A percentile compares a stretch with the other conserved stretches of the same genome.
These are phyloP conservation scores for Phytophthora pluvialis DNA, from an alignment of 352 stramenopile genomes.

Conservation along the genomic window DNA sequence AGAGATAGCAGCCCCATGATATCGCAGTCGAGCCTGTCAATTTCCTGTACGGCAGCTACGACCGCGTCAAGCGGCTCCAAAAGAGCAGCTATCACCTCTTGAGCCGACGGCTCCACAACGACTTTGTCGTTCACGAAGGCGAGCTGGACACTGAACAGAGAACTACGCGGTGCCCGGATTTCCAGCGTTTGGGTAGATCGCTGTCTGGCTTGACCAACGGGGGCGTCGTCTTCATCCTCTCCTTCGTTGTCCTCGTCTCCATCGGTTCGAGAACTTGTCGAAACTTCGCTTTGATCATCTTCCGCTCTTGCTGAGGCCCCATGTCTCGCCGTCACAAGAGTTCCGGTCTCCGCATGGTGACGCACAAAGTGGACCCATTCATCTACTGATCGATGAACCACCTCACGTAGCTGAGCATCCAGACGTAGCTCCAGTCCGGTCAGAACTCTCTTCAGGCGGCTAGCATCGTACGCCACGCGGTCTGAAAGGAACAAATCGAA, in stretches of 20 bases:
- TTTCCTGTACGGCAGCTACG: slow-evolving; percentile 71
- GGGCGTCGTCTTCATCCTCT: slow-evolving; percentile 17
- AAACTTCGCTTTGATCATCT: slow-evolving; percentile 1
- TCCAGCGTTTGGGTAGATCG: slow-evolving; percentile 5
- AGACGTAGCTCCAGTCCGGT: slow-evolving; percentile 89
- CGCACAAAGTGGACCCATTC: slow-evolving; percentile 74
- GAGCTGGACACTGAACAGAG: slow-evolving; percentile 88
- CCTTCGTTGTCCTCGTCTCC: not conserved
- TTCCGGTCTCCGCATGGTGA: slow-evolving; percentile 16
- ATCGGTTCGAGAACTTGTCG: slow-evolving; percentile 6
- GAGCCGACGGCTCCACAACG: slow-evolving; percentile 60
- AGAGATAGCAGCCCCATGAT: slow-evolving; percentile 91
- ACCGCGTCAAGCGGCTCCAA: slow-evolving; percentile 84
- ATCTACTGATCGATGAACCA: slow-evolving; percentile 61
- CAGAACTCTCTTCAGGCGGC: slow-evolving; percentile 78
- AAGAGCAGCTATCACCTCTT: slow-evolving; percentile 82
- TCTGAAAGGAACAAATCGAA: slow-evolving; percentile 94
- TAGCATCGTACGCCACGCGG: slow-evolving; percentile 50
- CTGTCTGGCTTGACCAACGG: slow-evolving; percentile 4
- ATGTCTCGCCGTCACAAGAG: not conserved
- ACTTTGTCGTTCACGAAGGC: slow-evolving; percentile 55
- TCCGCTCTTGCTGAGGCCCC: slow-evolving; percentile 1
- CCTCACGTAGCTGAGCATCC: slow-evolving; percentile 77
- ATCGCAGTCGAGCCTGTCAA: slow-evolving; percentile 90
- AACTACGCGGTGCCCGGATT: slow-evolving; percentile 53